phyloP scores from a whole-genome alignment of 2,329 filamentous ascomycete species.

The Paecilomyces niveus region DNA sequence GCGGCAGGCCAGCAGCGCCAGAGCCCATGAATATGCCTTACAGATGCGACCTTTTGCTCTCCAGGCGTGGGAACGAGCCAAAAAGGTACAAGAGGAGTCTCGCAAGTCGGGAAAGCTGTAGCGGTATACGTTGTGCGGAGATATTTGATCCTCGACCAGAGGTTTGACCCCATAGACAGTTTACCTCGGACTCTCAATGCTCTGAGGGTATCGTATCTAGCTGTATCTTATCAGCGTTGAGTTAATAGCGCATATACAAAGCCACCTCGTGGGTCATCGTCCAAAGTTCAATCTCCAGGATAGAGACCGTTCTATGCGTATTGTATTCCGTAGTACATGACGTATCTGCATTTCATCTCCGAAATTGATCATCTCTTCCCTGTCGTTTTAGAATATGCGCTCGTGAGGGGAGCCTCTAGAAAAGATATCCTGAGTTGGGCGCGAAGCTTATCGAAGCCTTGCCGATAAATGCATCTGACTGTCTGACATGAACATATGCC shows the following conservation, averaged over 20 bases:
- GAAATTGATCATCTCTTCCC: neutral
- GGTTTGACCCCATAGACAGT: neutral
- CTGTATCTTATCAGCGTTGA: neutral
- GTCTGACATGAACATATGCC: neutral
- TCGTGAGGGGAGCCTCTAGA: neutral
- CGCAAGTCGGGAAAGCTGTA: slow-evolving; percentile 39
- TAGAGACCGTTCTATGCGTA: neutral
- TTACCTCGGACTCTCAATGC: neutral
- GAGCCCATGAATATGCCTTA: slow-evolving; percentile 65
- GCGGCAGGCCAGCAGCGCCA: slow-evolving; percentile 81
- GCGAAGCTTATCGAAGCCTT: neutral
- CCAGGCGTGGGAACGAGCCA: slow-evolving; percentile 68
- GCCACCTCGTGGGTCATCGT: neutral
- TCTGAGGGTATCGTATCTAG: slow-evolving; percentile 6
- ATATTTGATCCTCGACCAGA: neutral
- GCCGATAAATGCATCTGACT: neutral
- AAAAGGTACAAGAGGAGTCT: slow-evolving; percentile 38
- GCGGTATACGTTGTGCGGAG: slow-evolving; percentile 3
- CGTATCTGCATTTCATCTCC: neutral
- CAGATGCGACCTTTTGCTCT: slow-evolving; percentile 67
- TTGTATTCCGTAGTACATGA: neutral
- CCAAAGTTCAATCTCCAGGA: neutral
- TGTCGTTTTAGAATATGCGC: neutral
- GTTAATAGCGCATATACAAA: neutral
- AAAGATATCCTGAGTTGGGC: neutral